phyloP scores from a whole-genome alignment of 2,329 filamentous ascomycete species.

The Didymellaceae sp. region DNA sequence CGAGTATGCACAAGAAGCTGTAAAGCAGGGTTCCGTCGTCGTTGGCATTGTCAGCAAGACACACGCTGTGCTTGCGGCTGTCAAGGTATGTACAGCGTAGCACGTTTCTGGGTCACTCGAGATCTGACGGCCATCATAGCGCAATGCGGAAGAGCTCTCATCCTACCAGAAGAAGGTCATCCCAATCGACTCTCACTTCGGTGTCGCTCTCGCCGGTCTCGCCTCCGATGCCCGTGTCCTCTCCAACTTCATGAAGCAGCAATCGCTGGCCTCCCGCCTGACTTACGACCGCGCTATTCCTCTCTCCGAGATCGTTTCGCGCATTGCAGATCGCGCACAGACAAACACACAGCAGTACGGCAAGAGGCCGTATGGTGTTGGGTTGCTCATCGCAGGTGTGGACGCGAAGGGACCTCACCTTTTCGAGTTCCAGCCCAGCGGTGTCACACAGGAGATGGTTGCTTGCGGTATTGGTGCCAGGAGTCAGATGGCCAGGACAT shows the following conservation, averaged over 20 bases:
- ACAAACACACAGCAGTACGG: slow-evolving; percentile 98
- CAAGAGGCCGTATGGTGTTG: slow-evolving; percentile 94
- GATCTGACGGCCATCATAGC: slow-evolving; percentile 60
- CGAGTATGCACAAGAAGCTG: slow-evolving; percentile 97
- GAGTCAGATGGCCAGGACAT: slow-evolving; percentile 97
- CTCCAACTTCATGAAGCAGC: slow-evolving; percentile 99
- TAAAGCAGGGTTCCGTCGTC: slow-evolving; percentile 98
- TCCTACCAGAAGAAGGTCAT: slow-evolving; percentile 99
- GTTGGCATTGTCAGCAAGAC: slow-evolving; percentile 98
- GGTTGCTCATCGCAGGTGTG: slow-evolving; percentile 88
- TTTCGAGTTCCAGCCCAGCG: slow-evolving; percentile 96
- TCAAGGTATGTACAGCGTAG: slow-evolving; percentile 72
- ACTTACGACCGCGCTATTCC: slow-evolving; percentile 95
- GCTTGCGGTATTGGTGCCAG: slow-evolving; percentile 95
- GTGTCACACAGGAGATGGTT: slow-evolving; percentile 96
- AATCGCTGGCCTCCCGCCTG: slow-evolving; percentile 92
- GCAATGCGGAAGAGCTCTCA: slow-evolving; percentile 98
- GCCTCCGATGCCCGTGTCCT: slow-evolving; percentile 98
- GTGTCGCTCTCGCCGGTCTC: slow-evolving; percentile 93
- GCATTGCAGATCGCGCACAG: slow-evolving; percentile 96
- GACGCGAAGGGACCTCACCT: slow-evolving; percentile 94
- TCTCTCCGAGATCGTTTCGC: slow-evolving; percentile 83
- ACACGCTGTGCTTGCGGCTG: slow-evolving; percentile 90
- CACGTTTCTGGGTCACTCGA: slow-evolving; percentile 16
- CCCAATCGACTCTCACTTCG: slow-evolving; percentile 92